A percentile compares a stretch with the other conserved stretches of the same genome.
Evolutionary conservation across 495 filamentous ascomycete species (phyloP).

Genomic region (Penicillium bovifimosum): DNA sequence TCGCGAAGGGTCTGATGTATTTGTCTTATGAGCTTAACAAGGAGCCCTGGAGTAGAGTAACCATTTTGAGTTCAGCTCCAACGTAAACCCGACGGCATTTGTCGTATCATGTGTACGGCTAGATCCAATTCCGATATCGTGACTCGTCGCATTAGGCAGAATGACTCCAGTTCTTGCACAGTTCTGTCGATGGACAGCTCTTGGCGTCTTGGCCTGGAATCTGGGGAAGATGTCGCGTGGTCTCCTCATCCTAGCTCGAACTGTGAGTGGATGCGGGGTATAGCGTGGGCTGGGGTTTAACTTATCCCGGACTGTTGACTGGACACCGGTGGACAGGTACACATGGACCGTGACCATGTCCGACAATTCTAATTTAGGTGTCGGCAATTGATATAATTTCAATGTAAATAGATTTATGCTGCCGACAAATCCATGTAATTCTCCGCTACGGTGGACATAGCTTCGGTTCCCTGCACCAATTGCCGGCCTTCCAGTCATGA

Average conservation of each 20-base stretch:
- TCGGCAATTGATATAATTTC: neutral
- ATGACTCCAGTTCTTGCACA: neutral
- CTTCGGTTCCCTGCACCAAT: too few relatives aligned
- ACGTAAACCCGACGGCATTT: too few relatives aligned
- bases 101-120: too few relatives aligned
- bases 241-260: neutral
- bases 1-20: neutral
- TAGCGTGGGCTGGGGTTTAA: conserved; percentile 5
- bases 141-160: conserved; percentile 3
- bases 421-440: too few relatives aligned
- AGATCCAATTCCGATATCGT: neutral
- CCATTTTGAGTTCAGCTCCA: too few relatives aligned
- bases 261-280: conserved; percentile 22
- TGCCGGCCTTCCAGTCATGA: too few relatives aligned
- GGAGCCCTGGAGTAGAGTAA: too few relatives aligned
- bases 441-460: too few relatives aligned
- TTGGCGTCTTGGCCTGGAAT: conserved; percentile 23
- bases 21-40: too few relatives aligned
- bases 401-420: too few relatives aligned
- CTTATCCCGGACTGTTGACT: too few relatives aligned
- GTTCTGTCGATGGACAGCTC: neutral
- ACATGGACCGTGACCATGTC: neutral
- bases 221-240: conserved; percentile 30
- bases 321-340: neutral
- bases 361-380: too few relatives aligned